Percentiles rank a stretch among this genome's conserved stretches.
phyloP scores from a whole-genome alignment of 768 basidiomycete genomes.

The Termitomyces sp. region DNA sequence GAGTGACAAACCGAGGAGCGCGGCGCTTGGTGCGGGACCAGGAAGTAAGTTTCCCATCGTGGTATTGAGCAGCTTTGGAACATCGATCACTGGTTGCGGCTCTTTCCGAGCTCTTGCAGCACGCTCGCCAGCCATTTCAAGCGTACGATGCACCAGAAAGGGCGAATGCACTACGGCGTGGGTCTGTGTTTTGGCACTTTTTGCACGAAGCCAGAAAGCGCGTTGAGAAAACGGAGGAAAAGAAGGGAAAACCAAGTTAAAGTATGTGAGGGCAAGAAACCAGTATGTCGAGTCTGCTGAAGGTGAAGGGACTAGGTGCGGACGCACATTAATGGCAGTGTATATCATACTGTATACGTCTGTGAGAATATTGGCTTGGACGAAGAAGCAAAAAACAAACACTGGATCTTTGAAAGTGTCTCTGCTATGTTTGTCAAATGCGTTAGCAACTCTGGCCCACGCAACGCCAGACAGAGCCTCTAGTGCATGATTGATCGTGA shows the following conservation, averaged over 20 bases:
- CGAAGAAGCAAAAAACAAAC: constrained; percentile 6
- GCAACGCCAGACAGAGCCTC: constrained; percentile 56
- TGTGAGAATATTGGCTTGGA: neutral
- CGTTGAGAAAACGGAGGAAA: constrained; percentile 38
- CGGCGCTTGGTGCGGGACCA: constrained; percentile 19
- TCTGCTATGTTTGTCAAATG: neutral
- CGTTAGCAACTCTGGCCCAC: constrained; percentile 33
- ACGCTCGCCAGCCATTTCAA: constrained; percentile 44
- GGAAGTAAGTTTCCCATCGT: neutral
- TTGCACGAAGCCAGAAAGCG: constrained; percentile 57
- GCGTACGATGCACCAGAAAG: constrained; percentile 42
- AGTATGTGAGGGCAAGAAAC: constrained; percentile 58
- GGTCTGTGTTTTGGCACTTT: constrained; percentile 46
- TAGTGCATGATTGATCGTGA: constrained; percentile 56
- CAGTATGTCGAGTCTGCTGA: constrained; percentile 40
- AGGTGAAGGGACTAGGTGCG: constrained; percentile 31
- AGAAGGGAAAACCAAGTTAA: constrained; percentile 60
- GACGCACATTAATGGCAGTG: constrained; percentile 61
- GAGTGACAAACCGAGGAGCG: constrained; percentile 57
- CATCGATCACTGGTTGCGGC: neutral
- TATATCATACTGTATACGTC: constrained; percentile 48
- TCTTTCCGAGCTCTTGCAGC: constrained; percentile 26
- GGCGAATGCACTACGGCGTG: constrained; percentile 40
- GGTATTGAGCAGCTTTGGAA: constrained; percentile 5
- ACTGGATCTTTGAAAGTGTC: constrained; percentile 21